Evolutionary conservation across 495 filamentous ascomycete species (phyloP), one percentile per base, ranked within the genome.

Genomic region (Podospora pseudocomata): DNA sequence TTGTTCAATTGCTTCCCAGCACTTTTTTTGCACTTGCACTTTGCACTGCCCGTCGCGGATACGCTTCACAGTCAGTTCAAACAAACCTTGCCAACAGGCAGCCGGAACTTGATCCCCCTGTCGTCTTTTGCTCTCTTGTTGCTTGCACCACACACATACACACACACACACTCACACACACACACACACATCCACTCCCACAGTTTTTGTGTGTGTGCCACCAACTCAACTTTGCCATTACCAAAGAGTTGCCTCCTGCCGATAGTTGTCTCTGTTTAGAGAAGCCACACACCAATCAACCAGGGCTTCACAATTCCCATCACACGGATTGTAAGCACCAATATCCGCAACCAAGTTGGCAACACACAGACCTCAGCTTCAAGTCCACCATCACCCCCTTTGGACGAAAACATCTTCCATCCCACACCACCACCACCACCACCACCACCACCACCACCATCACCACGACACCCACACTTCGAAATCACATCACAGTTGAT

Each of bases 1-100:
- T 49, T 49, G 39, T 18, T 58, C 53, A 56, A 11, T 65, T 65
- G 62, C 60, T 54, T 27, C 32, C n/a, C 4, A 19, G n/a, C n/a
- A 15, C 23, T 23, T 23, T 23, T 3, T 58, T 44, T 49, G 26
- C 64, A 49, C 58, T 30, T 56, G 11, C 53, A 15, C 15, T 56
- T 58, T 58, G 55, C 39, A 49, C 39, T 49, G 39, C 39, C 39
- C 39, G 15, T 11, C 39, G 39, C 39, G 39, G 39, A 49, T 0
- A 49, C 39, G 39, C 39, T 49, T 49, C 39, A 49, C 39, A 49
- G 39, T 13, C 39, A 49, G 39, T 49, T 49, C 39, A 49, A 49
- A 49, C 39, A 16, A 49, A 0, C 39, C 9, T 49, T 49, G 1
- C 39, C 39, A 1, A 23, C 23, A 18, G 39, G 39, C 39, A 49